Evolutionary conservation across 352 stramenopile species (phyloP).

Genomic region (Pythium aphanidermatum): DNA sequence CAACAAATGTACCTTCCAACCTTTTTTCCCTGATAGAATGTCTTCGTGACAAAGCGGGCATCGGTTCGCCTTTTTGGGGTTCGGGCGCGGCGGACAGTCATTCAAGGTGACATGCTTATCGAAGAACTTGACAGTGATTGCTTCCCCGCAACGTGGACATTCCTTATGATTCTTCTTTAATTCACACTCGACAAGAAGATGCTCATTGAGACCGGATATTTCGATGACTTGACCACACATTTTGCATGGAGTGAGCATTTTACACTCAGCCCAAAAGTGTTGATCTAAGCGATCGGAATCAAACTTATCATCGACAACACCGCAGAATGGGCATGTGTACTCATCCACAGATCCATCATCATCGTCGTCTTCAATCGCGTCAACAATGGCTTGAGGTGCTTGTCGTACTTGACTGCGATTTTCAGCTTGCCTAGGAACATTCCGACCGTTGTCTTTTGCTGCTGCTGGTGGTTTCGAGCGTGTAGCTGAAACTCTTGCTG

Average conservation of each 20-base stretch:
- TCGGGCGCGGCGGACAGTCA: constrained; percentile 56
- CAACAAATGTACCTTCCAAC: constrained; percentile 65
- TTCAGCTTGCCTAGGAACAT: too few species aligned
- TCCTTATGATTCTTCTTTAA: constrained; percentile 76
- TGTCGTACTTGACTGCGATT: too few species aligned
- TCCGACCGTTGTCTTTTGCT: constrained; percentile 2
- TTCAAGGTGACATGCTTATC: constrained; percentile 74
- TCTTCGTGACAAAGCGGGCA: constrained; percentile 82
- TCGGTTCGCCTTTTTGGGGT: constrained; percentile 58
- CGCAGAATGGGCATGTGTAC: constrained; percentile 91
- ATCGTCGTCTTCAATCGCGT: constrained; percentile 52
- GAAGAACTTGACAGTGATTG: constrained; percentile 80
- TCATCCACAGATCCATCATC: constrained; percentile 71
- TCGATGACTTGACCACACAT: constrained; percentile 93
- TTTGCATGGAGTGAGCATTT: constrained; percentile 89
- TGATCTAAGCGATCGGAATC: constrained; percentile 87
- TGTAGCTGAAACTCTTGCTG: constrained; percentile 30
- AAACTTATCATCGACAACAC: constrained; percentile 80
- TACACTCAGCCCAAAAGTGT: constrained; percentile 90
- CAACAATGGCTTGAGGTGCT: constrained; percentile 4
- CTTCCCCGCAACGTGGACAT: constrained; percentile 75
- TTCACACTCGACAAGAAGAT: constrained; percentile 88
- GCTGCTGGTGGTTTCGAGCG: constrained; percentile 8
- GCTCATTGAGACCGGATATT: constrained; percentile 85
- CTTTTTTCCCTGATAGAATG: constrained; percentile 50